Conservation (phyloP, 257 asterid genomes). For the Ilex aquifolium region DNA sequence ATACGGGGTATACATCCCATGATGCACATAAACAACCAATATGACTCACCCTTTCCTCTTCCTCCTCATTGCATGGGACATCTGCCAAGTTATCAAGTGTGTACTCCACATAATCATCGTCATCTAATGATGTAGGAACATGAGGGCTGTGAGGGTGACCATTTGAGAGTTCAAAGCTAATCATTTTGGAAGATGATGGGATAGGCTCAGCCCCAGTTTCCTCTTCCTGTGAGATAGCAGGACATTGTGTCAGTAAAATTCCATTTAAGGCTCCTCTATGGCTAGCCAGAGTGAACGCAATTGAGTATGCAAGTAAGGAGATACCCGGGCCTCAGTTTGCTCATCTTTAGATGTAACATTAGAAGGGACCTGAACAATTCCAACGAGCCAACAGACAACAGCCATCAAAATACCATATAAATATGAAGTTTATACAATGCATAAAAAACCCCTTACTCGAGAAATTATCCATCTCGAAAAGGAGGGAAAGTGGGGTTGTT, state of each 20-base stretch:
- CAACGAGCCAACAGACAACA: slow-evolving; percentile 14
- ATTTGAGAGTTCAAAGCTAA: slow-evolving; percentile 64
- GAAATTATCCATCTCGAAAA: background rate
- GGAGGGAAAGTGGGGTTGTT: slow-evolving; percentile 2
- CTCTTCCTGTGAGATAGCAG: slow-evolving; percentile 46
- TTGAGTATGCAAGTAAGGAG: background rate
- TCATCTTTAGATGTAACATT: slow-evolving; percentile 59
- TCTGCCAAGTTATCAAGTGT: slow-evolving; percentile 58
- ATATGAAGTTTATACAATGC: slow-evolving; percentile 2
- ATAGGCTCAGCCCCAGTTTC: slow-evolving; percentile 39
- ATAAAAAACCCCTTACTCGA: background rate
- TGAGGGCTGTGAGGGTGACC: slow-evolving; percentile 43
- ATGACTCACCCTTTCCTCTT: slow-evolving; percentile 72
- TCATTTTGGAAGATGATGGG: slow-evolving; percentile 72
- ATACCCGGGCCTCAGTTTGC: slow-evolving; percentile 55
- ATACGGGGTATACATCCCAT: background rate
- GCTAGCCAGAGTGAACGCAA: no score
- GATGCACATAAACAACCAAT: background rate
- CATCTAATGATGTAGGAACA: slow-evolving; percentile 54
- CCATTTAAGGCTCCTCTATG: no score
- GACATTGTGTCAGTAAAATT: background rate
- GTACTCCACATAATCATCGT: slow-evolving; percentile 78
- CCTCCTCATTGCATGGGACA: slow-evolving; percentile 77
- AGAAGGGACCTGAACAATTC: slow-evolving; percentile 60
- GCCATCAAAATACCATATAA: background rate